Percentiles rank a stretch among this genome's conserved stretches.
Conservation (phyloP, 2,329 filamentous ascomycete genomes). For the Hirsutella rhossiliensis region DNA sequence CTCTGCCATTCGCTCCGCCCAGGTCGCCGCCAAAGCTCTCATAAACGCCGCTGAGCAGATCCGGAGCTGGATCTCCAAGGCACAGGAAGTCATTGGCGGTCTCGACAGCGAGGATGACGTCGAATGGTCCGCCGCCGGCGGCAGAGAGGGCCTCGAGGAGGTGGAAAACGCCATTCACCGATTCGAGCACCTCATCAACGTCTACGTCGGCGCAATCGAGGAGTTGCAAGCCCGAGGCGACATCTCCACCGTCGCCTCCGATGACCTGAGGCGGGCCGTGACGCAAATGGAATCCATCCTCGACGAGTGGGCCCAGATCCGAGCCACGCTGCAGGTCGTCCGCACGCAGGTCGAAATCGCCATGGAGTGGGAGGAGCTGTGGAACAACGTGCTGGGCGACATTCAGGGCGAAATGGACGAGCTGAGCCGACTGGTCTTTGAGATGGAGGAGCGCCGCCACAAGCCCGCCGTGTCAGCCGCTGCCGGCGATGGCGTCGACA, state of each 20-base stretch:
- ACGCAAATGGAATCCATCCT: slow-evolving; percentile 83
- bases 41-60: slow-evolving; percentile 88
- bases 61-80: slow-evolving; percentile 84
- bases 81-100: slow-evolving; percentile 75
- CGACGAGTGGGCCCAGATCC: slow-evolving; percentile 73
- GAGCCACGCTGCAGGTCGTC: slow-evolving; percentile 61
- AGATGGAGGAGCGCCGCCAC: slow-evolving; percentile 95
- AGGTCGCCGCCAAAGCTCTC: slow-evolving; percentile 71
- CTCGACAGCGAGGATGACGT: slow-evolving; percentile 94
- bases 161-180: slow-evolving; percentile 64
- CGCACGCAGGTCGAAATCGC: slow-evolving; percentile 90
- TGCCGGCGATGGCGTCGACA: slow-evolving; percentile 57
- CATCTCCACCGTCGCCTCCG: slow-evolving; percentile 55
- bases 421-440: slow-evolving; percentile 72
- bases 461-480: slow-evolving; percentile 55
- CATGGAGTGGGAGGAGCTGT: slow-evolving; percentile 98
- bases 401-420: slow-evolving; percentile 81
- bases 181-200: slow-evolving; percentile 82
- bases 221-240: slow-evolving; percentile 71
- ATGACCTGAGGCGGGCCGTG: slow-evolving; percentile 65
- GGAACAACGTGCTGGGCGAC: slow-evolving; percentile 86
- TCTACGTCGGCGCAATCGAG: slow-evolving; percentile 91
- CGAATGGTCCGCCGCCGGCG: slow-evolving; percentile 88
- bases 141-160: slow-evolving; percentile 65
- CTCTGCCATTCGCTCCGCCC: slow-evolving; percentile 70